Conservation (phyloP, 2,329 filamentous ascomycete species). For the Alternaria triticimaculans region DNA sequence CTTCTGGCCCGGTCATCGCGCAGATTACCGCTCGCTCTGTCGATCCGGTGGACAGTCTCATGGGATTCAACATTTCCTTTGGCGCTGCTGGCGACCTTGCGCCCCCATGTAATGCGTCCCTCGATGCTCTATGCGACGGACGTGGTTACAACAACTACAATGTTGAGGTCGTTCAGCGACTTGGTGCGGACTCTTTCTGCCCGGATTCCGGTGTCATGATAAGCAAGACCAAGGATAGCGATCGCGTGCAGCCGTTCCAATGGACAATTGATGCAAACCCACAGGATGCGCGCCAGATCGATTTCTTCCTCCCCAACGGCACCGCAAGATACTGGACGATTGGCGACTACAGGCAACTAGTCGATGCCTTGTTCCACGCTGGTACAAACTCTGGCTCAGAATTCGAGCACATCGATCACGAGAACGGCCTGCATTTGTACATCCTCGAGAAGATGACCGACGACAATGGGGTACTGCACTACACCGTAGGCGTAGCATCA, state of each 20-base stretch:
- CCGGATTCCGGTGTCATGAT: slow-evolving; percentile 62
- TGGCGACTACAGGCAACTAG: slow-evolving; percentile 62
- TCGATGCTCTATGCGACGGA: slow-evolving; percentile 59
- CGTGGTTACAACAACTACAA: slow-evolving; percentile 60
- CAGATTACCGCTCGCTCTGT: slow-evolving; percentile 58
- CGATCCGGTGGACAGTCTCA: slow-evolving; percentile 50
- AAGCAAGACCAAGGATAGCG: slow-evolving; percentile 59
- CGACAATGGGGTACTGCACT: slow-evolving; percentile 54
- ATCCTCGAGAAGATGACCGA: slow-evolving; percentile 55
- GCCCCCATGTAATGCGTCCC: slow-evolving; percentile 52
- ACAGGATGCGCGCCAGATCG: slow-evolving; percentile 58
- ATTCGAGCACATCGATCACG: slow-evolving; percentile 57
- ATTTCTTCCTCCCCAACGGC: slow-evolving; percentile 60
- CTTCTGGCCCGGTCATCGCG: slow-evolving; percentile 55
- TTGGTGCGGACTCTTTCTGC: slow-evolving; percentile 62
- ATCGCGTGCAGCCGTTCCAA: slow-evolving; percentile 56
- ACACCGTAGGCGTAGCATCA: slow-evolving; percentile 57
- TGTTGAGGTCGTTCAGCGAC: slow-evolving; percentile 61
- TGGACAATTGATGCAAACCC: slow-evolving; percentile 64
- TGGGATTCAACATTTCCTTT: slow-evolving; percentile 58
- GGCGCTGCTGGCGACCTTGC: slow-evolving; percentile 52
- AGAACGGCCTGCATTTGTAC: slow-evolving; percentile 60
- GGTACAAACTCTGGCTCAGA: slow-evolving; percentile 60
- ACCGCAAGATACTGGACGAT: slow-evolving; percentile 56
- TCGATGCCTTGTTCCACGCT: slow-evolving; percentile 62